A percentile compares a stretch with the other conserved stretches of the same genome.
phyloP scores from a whole-genome alignment of 495 filamentous ascomycete species.

The Sabuloglossum arenarium region DNA sequence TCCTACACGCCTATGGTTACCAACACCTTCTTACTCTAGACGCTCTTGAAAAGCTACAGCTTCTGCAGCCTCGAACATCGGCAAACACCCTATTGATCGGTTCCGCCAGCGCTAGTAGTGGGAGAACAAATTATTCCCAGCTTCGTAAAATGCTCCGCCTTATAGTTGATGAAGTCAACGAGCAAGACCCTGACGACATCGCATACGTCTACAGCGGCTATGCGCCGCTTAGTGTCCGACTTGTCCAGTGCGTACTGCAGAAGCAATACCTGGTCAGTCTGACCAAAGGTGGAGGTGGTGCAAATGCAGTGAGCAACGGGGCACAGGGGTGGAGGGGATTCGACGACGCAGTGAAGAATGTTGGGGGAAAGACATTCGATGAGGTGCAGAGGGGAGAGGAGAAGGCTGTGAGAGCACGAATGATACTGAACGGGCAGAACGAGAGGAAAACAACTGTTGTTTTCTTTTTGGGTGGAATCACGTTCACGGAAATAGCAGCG shows the following conservation, averaged over 20 bases:
- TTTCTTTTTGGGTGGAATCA: constrained; percentile 87
- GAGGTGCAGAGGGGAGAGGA: constrained; percentile 87
- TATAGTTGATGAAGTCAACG: constrained; percentile 92
- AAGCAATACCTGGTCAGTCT: constrained; percentile 63
- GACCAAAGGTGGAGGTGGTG: constrained; percentile 30
- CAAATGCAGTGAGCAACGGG: constrained; percentile 30
- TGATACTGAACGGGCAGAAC: constrained; percentile 51
- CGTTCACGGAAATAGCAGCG: constrained; percentile 89
- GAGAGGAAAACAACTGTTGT: constrained; percentile 74
- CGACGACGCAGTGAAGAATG: constrained; percentile 71
- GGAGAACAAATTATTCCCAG: constrained; percentile 78
- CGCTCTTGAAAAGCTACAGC: constrained; percentile 73
- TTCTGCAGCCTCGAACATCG: constrained; percentile 51
- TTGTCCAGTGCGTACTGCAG: constrained; percentile 89
- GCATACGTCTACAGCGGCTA: constrained; percentile 96
- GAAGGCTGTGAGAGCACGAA: constrained; percentile 73
- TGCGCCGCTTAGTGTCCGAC: constrained; percentile 75
- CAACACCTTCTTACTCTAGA: constrained; percentile 83
- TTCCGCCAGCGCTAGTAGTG: constrained; percentile 20
- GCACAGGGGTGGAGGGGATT: constrained; percentile 78
- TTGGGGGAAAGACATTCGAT: constrained; percentile 71
- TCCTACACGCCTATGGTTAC: constrained; percentile 85
- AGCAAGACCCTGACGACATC: constrained; percentile 88
- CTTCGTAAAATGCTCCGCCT: constrained; percentile 68
- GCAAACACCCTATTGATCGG: constrained; percentile 48